Evolutionary conservation across 2,329 filamentous ascomycete genomes (phyloP).

Genomic region (Ceratocystis harringtonii): DNA sequence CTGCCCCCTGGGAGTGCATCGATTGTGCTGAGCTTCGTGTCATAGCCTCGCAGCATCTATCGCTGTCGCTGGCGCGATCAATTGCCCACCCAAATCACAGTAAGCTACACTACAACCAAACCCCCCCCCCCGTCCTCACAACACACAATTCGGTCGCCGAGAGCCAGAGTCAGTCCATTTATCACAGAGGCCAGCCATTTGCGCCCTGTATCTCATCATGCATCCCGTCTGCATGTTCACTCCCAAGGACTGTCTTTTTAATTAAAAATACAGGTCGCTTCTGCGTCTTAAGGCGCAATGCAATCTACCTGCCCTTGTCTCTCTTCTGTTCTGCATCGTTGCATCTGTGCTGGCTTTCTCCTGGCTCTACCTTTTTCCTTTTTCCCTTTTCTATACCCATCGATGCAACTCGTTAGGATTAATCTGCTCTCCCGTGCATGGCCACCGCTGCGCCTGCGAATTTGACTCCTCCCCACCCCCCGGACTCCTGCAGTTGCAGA

Average conservation of each 20-base stretch:
- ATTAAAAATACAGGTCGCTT: constrained; percentile 3
- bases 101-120: background rate
- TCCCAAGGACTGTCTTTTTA: background rate
- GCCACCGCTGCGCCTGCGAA: background rate
- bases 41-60: too few species aligned
- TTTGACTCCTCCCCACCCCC: too few species aligned
- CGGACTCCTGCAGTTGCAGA: too few species aligned
- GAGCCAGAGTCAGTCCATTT: background rate
- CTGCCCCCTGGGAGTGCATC: too few species aligned
- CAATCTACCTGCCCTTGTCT: background rate
- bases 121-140: background rate
- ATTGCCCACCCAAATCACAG: background rate
- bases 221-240: background rate
- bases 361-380: background rate
- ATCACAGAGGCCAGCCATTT: background rate
- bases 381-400: background rate
- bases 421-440: background rate
- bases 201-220: background rate
- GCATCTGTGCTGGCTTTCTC: background rate
- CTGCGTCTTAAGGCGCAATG: background rate
- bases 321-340: background rate
- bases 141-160: background rate
- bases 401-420: background rate
- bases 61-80: background rate
- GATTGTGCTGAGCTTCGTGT: too few species aligned